Evolutionary conservation across 2,329 filamentous ascomycete species (phyloP).

Genomic region (Rutstroemia sp.): DNA sequence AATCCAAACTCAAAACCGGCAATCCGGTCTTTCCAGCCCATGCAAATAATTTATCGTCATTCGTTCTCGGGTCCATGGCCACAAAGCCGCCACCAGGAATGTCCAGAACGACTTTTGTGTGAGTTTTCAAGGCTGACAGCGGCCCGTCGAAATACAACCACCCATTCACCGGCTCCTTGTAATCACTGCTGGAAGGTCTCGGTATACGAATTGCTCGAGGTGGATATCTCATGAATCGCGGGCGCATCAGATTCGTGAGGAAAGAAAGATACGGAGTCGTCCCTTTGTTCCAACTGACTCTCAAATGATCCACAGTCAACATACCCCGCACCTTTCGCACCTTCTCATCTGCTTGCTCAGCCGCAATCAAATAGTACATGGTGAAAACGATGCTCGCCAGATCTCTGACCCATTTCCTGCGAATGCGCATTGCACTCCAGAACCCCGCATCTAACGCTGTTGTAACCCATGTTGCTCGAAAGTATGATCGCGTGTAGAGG

Average conservation of each 20-base stretch:
- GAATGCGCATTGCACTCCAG: conserved; percentile 96
- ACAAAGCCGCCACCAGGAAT: conserved; percentile 93
- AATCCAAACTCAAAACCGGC: conserved; percentile 88
- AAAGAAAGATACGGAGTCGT: conserved; percentile 78
- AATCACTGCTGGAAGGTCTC: conserved; percentile 70
- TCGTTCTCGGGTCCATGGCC: conserved; percentile 89
- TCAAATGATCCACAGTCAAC: conserved; percentile 82
- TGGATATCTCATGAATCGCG: conserved; percentile 71
- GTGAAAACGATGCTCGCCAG: conserved; percentile 78
- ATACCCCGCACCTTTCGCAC: conserved; percentile 82
- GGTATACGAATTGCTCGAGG: conserved; percentile 80
- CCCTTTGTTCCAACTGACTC: conserved; percentile 92
- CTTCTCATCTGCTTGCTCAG: conserved; percentile 93
- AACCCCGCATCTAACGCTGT: conserved; percentile 94
- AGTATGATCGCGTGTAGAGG: conserved; percentile 87
- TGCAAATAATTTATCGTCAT: conserved; percentile 87
- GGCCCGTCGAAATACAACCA: conserved; percentile 96
- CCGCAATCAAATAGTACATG: conserved; percentile 83
- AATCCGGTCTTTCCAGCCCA: conserved; percentile 87
- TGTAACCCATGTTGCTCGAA: conserved; percentile 92
- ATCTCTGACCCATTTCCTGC: conserved; percentile 72
- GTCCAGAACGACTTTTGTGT: conserved; percentile 76
- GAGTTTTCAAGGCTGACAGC: conserved; percentile 65
- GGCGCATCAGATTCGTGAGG: conserved; percentile 65
- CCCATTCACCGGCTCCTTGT: conserved; percentile 71